Conservation (phyloP, 2,329 filamentous ascomycete genomes). For the Fusarium mexicanum region DNA sequence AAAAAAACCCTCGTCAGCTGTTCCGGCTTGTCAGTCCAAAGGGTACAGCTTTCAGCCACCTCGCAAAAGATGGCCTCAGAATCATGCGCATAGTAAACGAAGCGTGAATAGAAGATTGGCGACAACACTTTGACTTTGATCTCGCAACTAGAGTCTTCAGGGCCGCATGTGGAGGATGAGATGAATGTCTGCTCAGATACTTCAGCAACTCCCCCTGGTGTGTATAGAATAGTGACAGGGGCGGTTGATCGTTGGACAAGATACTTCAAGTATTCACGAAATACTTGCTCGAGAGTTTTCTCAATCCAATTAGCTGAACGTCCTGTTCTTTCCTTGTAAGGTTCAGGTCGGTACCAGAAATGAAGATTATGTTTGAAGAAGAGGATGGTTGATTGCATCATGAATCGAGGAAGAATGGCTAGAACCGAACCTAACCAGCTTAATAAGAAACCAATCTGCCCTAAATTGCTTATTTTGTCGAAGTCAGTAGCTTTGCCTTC, state of each 20-base stretch:
- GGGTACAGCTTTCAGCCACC: slow-evolving; percentile 65
- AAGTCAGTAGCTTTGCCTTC: slow-evolving; percentile 62
- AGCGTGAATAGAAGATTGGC: slow-evolving; percentile 73
- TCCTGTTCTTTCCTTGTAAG: slow-evolving; percentile 63
- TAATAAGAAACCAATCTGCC: slow-evolving; percentile 59
- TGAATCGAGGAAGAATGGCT: slow-evolving; percentile 71
- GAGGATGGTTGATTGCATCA: slow-evolving; percentile 67
- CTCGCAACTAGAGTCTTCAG: slow-evolving; percentile 42
- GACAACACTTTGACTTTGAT: slow-evolving; percentile 69
- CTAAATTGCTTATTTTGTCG: slow-evolving; percentile 50
- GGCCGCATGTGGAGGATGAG: slow-evolving; percentile 43
- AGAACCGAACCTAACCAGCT: slow-evolving; percentile 76
- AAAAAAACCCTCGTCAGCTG: slow-evolving; percentile 57
- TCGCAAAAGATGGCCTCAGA: slow-evolving; percentile 71
- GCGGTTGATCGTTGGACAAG: slow-evolving; percentile 59
- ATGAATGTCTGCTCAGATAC: slow-evolving; percentile 51
- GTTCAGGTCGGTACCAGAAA: slow-evolving; percentile 73
- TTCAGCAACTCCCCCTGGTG: slow-evolving; percentile 58
- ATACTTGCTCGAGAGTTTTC: slow-evolving; percentile 55
- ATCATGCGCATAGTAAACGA: slow-evolving; percentile 70
- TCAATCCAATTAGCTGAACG: slow-evolving; percentile 64
- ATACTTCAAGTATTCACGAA: slow-evolving; percentile 58
- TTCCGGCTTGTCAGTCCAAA: slow-evolving; percentile 65
- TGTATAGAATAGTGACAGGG: slow-evolving; percentile 62
- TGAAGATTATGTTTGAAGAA: slow-evolving; percentile 67